phyloP scores from a whole-genome alignment of 2,329 filamentous ascomycete species.

The Ceratocystis albifundus region DNA sequence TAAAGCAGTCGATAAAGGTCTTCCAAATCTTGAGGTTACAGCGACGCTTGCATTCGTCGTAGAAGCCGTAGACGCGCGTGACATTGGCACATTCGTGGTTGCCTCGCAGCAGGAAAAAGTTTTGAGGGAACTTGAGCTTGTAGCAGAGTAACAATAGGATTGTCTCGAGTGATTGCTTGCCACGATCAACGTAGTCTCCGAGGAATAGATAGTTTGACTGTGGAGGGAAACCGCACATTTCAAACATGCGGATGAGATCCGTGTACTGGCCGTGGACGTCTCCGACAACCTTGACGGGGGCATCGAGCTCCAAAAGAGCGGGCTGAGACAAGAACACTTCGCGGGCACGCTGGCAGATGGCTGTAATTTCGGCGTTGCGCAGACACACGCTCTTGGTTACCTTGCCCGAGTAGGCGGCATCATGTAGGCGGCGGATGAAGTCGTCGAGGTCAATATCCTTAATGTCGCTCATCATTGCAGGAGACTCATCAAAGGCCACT shows the following conservation, averaged over 20 bases:
- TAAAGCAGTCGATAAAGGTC: conserved; percentile 94
- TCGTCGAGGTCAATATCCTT: conserved; percentile 93
- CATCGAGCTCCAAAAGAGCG: conserved; percentile 78
- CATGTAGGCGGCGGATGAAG: conserved; percentile 87
- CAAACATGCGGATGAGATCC: conserved; percentile 90
- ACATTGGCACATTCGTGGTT: conserved; percentile 98
- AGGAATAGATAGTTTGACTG: conserved; percentile 87
- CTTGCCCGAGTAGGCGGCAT: conserved; percentile 91
- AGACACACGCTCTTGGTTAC: conserved; percentile 95
- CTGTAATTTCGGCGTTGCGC: conserved; percentile 93
- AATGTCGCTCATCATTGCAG: conserved; percentile 76
- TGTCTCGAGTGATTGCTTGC: conserved; percentile 91
- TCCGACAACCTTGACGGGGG: conserved; percentile 94
- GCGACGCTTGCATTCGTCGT: conserved; percentile 92
- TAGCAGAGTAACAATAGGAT: conserved; percentile 88
- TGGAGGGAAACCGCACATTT: conserved; percentile 96
- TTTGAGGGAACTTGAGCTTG: conserved; percentile 94
- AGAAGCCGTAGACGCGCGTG: conserved; percentile 91
- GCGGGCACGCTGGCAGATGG: conserved; percentile 78
- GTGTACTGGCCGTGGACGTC: conserved; percentile 96
- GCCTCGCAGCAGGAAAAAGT: conserved; percentile 88
- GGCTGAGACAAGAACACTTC: conserved; percentile 88
- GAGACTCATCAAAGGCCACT: conserved; percentile 27
- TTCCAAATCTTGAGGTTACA: conserved; percentile 99
- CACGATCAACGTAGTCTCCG: conserved; percentile 91